Conservation (phyloP, 164 flowering plant species). For the Houttuynia cordata region DNA sequence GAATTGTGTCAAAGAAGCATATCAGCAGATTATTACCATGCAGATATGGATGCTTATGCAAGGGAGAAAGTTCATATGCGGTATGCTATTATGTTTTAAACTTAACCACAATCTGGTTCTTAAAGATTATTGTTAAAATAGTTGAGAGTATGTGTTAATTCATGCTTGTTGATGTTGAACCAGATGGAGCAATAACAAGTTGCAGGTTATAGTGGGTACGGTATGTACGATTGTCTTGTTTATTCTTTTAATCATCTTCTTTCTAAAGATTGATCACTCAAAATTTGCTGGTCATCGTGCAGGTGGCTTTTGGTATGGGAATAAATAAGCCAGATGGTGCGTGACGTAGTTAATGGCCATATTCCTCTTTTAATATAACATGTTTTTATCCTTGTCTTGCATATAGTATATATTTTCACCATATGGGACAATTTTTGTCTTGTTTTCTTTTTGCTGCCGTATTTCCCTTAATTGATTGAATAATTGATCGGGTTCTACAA, state of each 20-base stretch:
- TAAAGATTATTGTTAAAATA: not conserved
- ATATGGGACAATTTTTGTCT: not conserved
- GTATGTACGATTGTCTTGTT: slow-evolving; percentile 29
- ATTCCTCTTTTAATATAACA: not conserved
- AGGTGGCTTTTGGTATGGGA: slow-evolving; percentile 99
- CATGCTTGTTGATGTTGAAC: slow-evolving; percentile 1
- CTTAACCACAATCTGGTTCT: not conserved
- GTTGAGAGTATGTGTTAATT: too few species aligned
- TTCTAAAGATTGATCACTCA: not conserved
- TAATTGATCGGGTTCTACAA: slow-evolving; percentile 3
- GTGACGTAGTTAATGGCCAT: slow-evolving; percentile 10
- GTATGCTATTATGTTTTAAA: slow-evolving; percentile 21
- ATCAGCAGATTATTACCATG: slow-evolving; percentile 89
- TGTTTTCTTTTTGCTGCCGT: not conserved
- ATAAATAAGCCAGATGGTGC: slow-evolving; percentile 99
- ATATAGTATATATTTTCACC: too few species aligned
- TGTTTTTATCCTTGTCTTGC: not conserved
- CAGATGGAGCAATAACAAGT: slow-evolving; percentile 84
- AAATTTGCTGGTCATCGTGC: slow-evolving; percentile 14
- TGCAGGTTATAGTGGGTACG: slow-evolving; percentile 96
- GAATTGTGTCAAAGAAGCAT: slow-evolving; percentile 77
- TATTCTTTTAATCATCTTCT: not conserved
- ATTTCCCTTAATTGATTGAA: not conserved
- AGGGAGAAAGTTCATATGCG: slow-evolving; percentile 80
- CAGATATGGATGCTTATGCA: slow-evolving; percentile 88